Evolutionary conservation across 768 basidiomycete genomes (phyloP).

Genomic region (Tulasnella sp.): DNA sequence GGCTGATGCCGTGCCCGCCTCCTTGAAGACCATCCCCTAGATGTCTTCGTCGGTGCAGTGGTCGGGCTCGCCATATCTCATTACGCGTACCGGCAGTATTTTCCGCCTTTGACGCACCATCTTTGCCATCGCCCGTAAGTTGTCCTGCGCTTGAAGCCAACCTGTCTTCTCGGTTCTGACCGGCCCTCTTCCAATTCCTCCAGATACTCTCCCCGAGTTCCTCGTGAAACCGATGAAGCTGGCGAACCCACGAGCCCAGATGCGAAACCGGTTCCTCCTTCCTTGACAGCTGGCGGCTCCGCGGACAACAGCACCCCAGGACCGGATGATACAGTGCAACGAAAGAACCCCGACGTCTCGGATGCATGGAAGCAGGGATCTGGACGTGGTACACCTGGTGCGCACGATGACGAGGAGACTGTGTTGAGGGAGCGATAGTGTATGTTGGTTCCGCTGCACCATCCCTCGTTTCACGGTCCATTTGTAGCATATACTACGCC

Average conservation of each 20-base stretch:
- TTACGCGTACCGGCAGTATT: constrained; percentile 81
- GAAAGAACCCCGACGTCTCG: not conserved
- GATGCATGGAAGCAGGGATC: not conserved
- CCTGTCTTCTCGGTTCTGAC: too few species aligned
- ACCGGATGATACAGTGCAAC: constrained; percentile 15
- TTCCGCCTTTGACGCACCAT: constrained; percentile 61
- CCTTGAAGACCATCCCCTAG: constrained; percentile 79
- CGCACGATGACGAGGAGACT: not conserved
- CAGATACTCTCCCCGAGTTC: constrained; percentile 26
- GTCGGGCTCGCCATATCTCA: constrained; percentile 69
- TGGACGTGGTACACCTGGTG: not conserved
- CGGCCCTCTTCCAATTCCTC: not conserved
- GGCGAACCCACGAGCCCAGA: not conserved
- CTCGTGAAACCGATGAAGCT: constrained; percentile 1
- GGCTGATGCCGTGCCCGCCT: not conserved
- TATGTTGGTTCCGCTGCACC: not conserved
- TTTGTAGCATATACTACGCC: too few species aligned
- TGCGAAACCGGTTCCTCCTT: not conserved
- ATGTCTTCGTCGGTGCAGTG: constrained; percentile 74
- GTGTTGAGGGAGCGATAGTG: not conserved
- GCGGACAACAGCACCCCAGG: not conserved
- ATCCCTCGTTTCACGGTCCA: too few species aligned
- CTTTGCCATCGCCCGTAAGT: constrained; percentile 59
- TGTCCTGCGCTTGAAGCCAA: too few species aligned
- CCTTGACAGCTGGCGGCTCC: not conserved